Evolutionary conservation across 2,329 filamentous ascomycete species (phyloP), one percentile per base, ranked within the genome.

Genomic region (Cordyceps farinosa): DNA sequence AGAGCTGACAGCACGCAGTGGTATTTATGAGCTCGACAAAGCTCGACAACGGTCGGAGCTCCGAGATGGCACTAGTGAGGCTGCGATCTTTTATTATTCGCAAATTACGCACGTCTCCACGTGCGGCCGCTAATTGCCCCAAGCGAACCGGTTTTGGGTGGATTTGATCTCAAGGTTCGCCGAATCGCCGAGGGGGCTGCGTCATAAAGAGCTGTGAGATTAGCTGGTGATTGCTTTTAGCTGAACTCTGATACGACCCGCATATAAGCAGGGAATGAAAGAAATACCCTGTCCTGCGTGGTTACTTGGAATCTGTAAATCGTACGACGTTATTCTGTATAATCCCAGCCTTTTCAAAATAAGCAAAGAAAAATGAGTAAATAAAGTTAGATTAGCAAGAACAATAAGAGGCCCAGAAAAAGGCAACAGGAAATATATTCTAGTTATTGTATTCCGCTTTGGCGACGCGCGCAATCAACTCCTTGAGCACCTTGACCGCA

Each of bases 401-500:
- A 38, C 34, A 10, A 9, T 2, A 38, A 38, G 6, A 40, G 15
- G 38, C 38, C 38, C 15, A 40, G 10, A 5, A 40, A 10, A 5
- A 40, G 38, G 38, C 11, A 40, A 40, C 1, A 15, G 3, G 11
- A 15, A 13, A 9, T 38, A 22, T n/a, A 22, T 8, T 27, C 27
- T 47, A 55, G 8, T 40, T 17, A 34, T 62, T 56, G 65, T 75
- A 76, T 66, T 77, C 75, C 56, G 69, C 73, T 57, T 72, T 76
- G 2, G 68, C 72, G 6, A 80, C 77, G 63, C 80, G 73, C 58
- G 74, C 71, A 62, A 75, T 77, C 15, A 84, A 52, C 44, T 78
- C 74, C 71, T 84, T 83, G 69, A 95, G 73, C 9, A 83, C 77
- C 57, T 79, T 71, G 0, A 82, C 90, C 4, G 83, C 82, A 84